Conservation (phyloP, 75 land plant species). For the Sequoiadendron giganteum region DNA sequence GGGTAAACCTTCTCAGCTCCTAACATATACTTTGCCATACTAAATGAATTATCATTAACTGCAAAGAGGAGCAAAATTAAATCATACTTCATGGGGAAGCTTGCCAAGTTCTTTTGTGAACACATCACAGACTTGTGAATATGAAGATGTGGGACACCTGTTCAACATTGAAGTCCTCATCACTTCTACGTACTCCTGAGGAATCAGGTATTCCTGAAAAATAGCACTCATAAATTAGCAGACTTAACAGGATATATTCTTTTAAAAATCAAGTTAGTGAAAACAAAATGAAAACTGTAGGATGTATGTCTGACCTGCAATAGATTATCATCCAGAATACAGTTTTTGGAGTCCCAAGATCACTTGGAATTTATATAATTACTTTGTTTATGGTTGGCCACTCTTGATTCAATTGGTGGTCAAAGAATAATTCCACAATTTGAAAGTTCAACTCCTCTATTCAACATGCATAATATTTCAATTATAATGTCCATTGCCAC, state of each 20-base stretch:
- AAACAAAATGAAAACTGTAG: neutral
- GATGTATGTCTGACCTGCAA: neutral
- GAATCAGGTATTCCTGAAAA: constrained; percentile 84
- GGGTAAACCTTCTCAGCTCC: neutral
- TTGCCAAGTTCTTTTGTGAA: constrained; percentile 79
- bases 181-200: constrained; percentile 79
- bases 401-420: too few species aligned
- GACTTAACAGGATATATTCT: neutral
- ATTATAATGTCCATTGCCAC: too few species aligned
- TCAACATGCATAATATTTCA: too few species aligned
- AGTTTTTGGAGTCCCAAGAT: too few species aligned
- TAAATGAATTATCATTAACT: neutral
- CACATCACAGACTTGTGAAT: constrained; percentile 88
- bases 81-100: constrained; percentile 75
- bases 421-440: too few species aligned
- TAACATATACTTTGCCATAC: neutral
- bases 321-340: too few species aligned
- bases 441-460: too few species aligned
- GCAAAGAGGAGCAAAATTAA: neutral
- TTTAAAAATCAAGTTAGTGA: neutral
- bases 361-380: too few species aligned
- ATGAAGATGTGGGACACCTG: constrained; percentile 92
- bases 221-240: neutral
- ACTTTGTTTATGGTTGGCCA: too few species aligned
- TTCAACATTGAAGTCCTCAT: constrained; percentile 95